These are phyloP conservation scores for Spergularia bocconei DNA, from an alignment of 148 eudicot genomes.

Conservation along the genomic window DNA sequence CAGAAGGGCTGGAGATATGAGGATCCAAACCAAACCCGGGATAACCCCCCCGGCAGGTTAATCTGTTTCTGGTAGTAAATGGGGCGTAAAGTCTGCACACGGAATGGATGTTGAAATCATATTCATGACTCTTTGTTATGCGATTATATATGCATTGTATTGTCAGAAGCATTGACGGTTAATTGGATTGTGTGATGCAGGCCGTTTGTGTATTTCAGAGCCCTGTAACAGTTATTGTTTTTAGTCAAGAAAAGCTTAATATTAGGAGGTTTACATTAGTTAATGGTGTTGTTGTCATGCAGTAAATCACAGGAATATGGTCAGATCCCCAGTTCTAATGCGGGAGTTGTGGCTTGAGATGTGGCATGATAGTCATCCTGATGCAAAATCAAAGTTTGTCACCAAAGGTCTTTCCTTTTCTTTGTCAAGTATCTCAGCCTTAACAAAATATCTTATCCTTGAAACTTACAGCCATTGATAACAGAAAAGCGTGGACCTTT, in stretches of 20 bases:
- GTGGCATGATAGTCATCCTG: constrained; percentile 97
- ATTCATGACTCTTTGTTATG: too few relatives aligned
- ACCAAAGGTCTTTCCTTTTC: constrained; percentile 52
- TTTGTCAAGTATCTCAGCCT: constrained; percentile 1
- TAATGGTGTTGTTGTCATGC: constrained; percentile 27
- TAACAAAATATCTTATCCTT: constrained; percentile 10
- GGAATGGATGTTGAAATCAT: too few relatives aligned
- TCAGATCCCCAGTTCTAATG: constrained; percentile 80
- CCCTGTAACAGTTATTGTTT: not conserved
- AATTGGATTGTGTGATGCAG: not conserved
- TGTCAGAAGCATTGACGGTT: too few relatives aligned
- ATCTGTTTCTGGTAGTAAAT: too few relatives aligned
- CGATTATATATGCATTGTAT: too few relatives aligned
- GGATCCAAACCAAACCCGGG: too few relatives aligned
- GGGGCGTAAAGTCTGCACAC: too few relatives aligned
- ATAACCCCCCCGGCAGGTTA: too few relatives aligned
- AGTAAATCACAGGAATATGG: constrained; percentile 97
- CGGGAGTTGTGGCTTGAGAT: constrained; percentile 98
- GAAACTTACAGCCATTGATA: constrained; percentile 4
- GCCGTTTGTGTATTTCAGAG: constrained; percentile 4
- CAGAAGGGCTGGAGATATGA: too few relatives aligned
- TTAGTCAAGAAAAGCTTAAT: not conserved
- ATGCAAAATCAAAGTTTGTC: constrained; percentile 68
- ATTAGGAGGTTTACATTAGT: not conserved
- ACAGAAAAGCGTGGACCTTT: constrained; percentile 88